Conservation (phyloP, 78 protist species). For the Capsaspora owczarzaki region DNA sequence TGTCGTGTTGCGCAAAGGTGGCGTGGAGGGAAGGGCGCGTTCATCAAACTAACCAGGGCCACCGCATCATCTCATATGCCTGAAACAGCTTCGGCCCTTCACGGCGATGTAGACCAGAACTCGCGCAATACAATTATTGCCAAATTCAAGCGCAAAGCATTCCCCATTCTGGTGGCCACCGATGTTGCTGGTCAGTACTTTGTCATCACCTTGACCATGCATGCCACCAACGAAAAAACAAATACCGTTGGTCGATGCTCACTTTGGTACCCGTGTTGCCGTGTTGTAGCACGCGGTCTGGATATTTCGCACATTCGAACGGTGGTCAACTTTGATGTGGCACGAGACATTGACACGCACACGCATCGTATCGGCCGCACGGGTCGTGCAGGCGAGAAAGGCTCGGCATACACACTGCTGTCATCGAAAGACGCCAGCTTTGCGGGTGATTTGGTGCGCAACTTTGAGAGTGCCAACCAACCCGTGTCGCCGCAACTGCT, state of each 20-base stretch:
- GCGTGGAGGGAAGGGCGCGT: not conserved
- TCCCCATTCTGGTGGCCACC: constrained; percentile 62
- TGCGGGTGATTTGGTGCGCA: constrained; percentile 45
- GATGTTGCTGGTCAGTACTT: constrained; percentile 53
- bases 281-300: constrained; percentile 59
- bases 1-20: not conserved
- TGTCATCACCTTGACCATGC: not conserved
- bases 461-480: constrained; percentile 36
- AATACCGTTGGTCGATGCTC: no score
- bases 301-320: constrained; percentile 55
- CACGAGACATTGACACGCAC: constrained; percentile 70
- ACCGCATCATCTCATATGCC: not conserved
- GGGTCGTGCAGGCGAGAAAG: constrained; percentile 56
- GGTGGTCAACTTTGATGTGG: constrained; percentile 66
- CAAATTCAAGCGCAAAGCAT: constrained; percentile 31
- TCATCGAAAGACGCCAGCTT: constrained; percentile 33
- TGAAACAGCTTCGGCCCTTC: constrained; percentile 40
- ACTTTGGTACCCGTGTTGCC: not conserved
- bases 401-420: constrained; percentile 56
- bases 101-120: constrained; percentile 69
- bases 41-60: not conserved
- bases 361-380: constrained; percentile 82
- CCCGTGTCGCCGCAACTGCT: constrained; percentile 41
- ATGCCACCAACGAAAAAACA: no score
- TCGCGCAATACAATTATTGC: constrained; percentile 30